Conservation (phyloP, 495 filamentous ascomycete species). For the Daldinia concentrica region DNA sequence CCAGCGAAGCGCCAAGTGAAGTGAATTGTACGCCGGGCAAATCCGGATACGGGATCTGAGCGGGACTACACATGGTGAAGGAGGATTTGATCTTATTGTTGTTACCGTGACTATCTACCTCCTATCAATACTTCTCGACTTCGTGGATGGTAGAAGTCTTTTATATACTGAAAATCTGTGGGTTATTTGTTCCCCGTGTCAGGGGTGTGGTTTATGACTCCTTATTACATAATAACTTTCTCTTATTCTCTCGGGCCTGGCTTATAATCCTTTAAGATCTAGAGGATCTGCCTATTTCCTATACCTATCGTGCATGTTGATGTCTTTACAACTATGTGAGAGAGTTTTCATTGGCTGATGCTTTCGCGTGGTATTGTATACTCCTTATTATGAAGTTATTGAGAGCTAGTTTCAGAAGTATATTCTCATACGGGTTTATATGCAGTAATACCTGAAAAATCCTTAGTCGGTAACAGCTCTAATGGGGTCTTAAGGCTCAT, state of each 20-base stretch:
- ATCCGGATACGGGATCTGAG: conserved; percentile 23
- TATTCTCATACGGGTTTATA: too few relatives aligned
- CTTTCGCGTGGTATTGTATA: not conserved
- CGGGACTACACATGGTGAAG: conserved; percentile 32
- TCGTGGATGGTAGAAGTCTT: not conserved
- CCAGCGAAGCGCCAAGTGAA: conserved; percentile 15
- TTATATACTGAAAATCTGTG: not conserved
- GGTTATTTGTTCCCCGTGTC: not conserved
- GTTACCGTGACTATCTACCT: not conserved
- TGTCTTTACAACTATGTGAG: not conserved
- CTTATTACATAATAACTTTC: not conserved
- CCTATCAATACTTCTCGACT: not conserved
- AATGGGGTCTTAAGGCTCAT: not conserved
- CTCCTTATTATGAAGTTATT: not conserved
- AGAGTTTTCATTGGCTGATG: not conserved
- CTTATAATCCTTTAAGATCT: not conserved
- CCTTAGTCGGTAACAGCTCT: too few relatives aligned
- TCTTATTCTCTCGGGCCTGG: not conserved
- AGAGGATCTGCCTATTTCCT: not conserved
- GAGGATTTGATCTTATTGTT: not conserved
- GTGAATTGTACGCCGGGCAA: conserved; percentile 25
- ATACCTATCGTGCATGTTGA: not conserved
- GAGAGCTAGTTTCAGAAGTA: too few relatives aligned
- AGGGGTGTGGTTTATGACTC: not conserved
- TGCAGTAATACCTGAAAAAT: too few relatives aligned